Evolutionary conservation across 495 filamentous ascomycete genomes (phyloP).

Genomic region (Aspergillus olivimuriae): DNA sequence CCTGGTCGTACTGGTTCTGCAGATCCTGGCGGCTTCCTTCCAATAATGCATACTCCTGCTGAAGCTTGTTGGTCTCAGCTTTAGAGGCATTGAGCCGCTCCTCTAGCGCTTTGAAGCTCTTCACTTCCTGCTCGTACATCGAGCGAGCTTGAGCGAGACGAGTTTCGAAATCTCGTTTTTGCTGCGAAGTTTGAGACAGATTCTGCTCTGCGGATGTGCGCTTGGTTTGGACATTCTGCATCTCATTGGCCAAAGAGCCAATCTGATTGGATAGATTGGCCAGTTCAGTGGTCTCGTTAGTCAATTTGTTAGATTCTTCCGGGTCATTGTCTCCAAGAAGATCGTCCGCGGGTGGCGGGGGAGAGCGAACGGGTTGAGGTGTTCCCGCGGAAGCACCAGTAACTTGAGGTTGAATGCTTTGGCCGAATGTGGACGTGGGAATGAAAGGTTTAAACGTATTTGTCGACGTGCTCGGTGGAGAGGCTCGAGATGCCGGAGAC

Average conservation of each 20-base stretch:
- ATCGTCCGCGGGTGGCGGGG: conserved; percentile 66
- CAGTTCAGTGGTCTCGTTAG: conserved; percentile 83
- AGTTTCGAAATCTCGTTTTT: conserved; percentile 88
- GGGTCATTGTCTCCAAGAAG: conserved; percentile 91
- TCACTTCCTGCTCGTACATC: conserved; percentile 89
- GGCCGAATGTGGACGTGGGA: conserved; percentile 85
- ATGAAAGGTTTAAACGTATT: conserved; percentile 82
- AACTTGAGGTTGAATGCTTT: conserved; percentile 66
- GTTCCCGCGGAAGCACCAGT: conserved; percentile 62
- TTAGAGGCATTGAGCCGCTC: conserved; percentile 69
- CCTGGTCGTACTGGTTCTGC: conserved; percentile 73
- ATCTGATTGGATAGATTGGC: conserved; percentile 96
- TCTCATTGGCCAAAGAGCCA: conserved; percentile 80
- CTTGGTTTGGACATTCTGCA: conserved; percentile 83
- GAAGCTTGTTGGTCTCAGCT: conserved; percentile 74
- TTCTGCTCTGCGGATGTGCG: conserved; percentile 70
- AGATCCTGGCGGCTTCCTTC: conserved; percentile 80
- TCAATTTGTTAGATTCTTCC: conserved; percentile 80
- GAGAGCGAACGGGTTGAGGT: conserved; percentile 37
- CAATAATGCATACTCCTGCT: conserved; percentile 71
- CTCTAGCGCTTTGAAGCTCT: conserved; percentile 76
- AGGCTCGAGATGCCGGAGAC: conserved; percentile 33
- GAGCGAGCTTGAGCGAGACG: conserved; percentile 75
- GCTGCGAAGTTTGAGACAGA: conserved; percentile 66
- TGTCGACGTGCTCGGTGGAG: conserved; percentile 33